These are phyloP conservation scores for Musa troglodytarum DNA, from an alignment of 176 grass and related monocot species.

Conservation along the genomic window DNA sequence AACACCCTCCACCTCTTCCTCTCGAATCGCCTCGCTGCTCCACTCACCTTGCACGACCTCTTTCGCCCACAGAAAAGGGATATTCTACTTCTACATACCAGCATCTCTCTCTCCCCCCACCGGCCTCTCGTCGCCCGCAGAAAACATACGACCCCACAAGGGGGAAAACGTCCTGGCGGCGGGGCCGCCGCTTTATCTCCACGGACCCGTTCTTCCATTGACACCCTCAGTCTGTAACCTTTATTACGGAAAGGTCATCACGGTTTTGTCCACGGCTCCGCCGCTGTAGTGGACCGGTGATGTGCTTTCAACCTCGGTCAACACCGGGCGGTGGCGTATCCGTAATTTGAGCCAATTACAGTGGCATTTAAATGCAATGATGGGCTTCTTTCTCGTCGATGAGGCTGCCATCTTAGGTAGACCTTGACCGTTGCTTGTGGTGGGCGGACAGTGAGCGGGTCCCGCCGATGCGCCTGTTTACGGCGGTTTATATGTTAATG, in stretches of 20 bases:
- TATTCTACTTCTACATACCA: too few relatives aligned
- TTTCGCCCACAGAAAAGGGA: not conserved
- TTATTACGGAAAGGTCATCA: not conserved
- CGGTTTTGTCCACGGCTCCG: too few relatives aligned
- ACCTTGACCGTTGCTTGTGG: not conserved
- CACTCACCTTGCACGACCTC: not conserved
- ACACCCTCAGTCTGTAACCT: not conserved
- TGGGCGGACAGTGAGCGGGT: not conserved
- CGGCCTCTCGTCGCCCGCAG: not conserved
- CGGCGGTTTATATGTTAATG: too few relatives aligned
- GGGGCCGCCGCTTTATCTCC: not conserved
- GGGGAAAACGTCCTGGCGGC: not conserved
- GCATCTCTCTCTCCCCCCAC: not conserved
- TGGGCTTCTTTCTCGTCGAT: not conserved
- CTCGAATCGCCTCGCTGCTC: not conserved
- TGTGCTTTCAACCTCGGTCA: not conserved
- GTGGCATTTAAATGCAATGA: not conserved
- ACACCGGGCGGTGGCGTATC: not conserved
- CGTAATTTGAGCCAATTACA: not conserved
- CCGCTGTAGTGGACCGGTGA: too few relatives aligned
- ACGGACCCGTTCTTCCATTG: not conserved
- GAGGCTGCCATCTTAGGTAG: not conserved
- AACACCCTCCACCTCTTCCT: not conserved
- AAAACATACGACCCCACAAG: not conserved
- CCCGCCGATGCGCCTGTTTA: not conserved